Evolutionary conservation across 192 early-diverging fungal genomes (phyloP).

Genomic region (Entophlyctis helioformis): DNA sequence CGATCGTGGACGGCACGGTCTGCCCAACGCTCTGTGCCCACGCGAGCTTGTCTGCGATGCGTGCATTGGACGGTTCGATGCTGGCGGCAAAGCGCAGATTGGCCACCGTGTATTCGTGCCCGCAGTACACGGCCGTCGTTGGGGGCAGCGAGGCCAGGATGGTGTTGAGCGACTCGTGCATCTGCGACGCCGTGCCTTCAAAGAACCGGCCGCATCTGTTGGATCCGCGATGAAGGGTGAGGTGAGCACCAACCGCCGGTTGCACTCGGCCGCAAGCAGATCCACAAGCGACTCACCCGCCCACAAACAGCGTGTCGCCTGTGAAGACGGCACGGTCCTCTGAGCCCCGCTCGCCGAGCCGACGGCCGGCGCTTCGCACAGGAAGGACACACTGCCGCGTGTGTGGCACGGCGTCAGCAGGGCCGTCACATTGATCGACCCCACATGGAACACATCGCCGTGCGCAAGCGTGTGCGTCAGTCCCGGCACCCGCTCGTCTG

Average conservation of each 20-base stretch:
- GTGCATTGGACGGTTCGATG: conserved; percentile 69
- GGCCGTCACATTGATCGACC: conserved; percentile 53
- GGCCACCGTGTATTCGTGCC: conserved; percentile 81
- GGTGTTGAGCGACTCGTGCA: conserved; percentile 66
- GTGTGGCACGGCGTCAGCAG: conserved; percentile 83
- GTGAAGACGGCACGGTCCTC: conserved; percentile 72
- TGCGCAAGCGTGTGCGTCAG: conserved; percentile 63
- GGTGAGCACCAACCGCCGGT: not conserved
- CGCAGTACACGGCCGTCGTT: conserved; percentile 80
- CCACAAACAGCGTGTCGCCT: conserved; percentile 75
- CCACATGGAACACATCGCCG: conserved; percentile 62
- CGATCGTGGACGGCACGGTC: conserved; percentile 84
- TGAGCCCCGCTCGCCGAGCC: conserved; percentile 35
- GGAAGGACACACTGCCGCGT: conserved; percentile 8
- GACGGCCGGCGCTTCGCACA: not conserved
- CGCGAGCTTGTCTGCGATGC: conserved; percentile 50
- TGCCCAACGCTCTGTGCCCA: conserved; percentile 29
- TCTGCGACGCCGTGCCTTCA: conserved; percentile 75
- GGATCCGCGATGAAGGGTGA: not conserved
- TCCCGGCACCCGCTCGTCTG: conserved; percentile 72
- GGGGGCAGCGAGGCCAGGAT: conserved; percentile 57
- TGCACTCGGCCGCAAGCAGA: not conserved
- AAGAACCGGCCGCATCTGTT: conserved; percentile 78
- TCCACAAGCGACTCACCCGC: conserved; percentile 14
- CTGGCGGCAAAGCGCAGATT: conserved; percentile 60